Base-by-base conservation (phyloP, 805 yeast genomes). In the Candida nanaspora region DNA sequence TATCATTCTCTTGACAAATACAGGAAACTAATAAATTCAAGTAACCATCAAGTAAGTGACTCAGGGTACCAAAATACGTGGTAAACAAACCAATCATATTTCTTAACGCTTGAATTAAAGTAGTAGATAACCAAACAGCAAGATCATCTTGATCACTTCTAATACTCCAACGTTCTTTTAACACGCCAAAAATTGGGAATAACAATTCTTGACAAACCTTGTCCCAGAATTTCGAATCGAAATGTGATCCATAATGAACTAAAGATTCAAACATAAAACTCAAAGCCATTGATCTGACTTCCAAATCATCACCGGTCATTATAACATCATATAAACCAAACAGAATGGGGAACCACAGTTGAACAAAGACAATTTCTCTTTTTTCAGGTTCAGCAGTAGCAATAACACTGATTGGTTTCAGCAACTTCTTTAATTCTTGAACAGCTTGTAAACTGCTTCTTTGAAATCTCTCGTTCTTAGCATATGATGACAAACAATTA, bases 51-150 rank as follows among this genome's bases (percentile, higher is more conserved):
- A 91, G 68, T 74, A 85, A 77, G 33, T 76, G 70, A 50, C 80
- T 80, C 54, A 93, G 74, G 2, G 81, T 73, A 33, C 76, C 85
- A 58, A 89, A 93, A 62, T 85, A 91, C 47, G 81, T 84, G 0
- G 88, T 76, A 55, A 91, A 85, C 42, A 93, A 66, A 1, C 85
- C 80, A 51, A 91, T 81, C 80, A 88, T 76, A 53, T 86, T 86
- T 59, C 94, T 78, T 56, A 94, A 68, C 0, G 98, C 98, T 62
- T 93, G 98, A 47, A 94, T 88, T 61, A 93, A 73, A 1, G 99
- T 93, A 0, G 98, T 89, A 0, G 96, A 87, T 37, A 93, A 66
- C 99, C 99, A 93, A 13, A 94, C 95, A 37, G 96, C 86, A 50
- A 87, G 62, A 46, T 85, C 94, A 59, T 91, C 98, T 50, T 81